Conservation (phyloP, 495 filamentous ascomycete genomes). For the Xylaria cubensis region DNA sequence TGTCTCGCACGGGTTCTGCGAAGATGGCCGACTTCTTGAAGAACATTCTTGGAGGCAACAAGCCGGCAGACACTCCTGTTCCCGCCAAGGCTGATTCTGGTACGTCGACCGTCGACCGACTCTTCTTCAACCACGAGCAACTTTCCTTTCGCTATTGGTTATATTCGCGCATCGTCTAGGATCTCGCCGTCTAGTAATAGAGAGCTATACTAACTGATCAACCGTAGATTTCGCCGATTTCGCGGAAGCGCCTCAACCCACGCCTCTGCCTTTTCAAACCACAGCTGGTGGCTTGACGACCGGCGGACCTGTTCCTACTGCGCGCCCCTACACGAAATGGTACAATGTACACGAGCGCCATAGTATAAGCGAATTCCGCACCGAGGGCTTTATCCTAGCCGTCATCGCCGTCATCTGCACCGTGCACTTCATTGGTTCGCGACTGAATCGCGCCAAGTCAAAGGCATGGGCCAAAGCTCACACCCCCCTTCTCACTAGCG, state of each 20-base stretch:
- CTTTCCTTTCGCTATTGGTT: slow-evolving; percentile 8
- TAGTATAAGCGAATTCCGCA: slow-evolving; percentile 78
- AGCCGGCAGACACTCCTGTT: slow-evolving; percentile 56
- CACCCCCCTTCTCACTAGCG: slow-evolving; percentile 70
- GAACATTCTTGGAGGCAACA: slow-evolving; percentile 69
- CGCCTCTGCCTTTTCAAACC: slow-evolving; percentile 52
- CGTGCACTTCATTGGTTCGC: slow-evolving; percentile 83
- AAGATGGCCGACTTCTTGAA: slow-evolving; percentile 73
- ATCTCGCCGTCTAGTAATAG: background rate
- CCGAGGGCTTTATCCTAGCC: slow-evolving; percentile 81
- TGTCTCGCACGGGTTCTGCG: slow-evolving; percentile 26
- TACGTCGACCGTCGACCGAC: slow-evolving; percentile 40
- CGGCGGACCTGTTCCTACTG: slow-evolving; percentile 56
- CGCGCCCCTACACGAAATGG: slow-evolving; percentile 85
- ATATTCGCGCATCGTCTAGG: background rate
- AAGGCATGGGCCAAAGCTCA: slow-evolving; percentile 81
- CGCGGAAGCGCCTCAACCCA: slow-evolving; percentile 69
- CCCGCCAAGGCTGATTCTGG: slow-evolving; percentile 63
- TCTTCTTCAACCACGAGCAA: background rate
- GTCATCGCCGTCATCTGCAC: slow-evolving; percentile 75
- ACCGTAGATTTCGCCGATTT: slow-evolving; percentile 79
- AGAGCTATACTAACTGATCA: background rate
- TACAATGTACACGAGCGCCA: slow-evolving; percentile 95
- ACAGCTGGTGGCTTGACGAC: slow-evolving; percentile 37
- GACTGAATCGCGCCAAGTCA: slow-evolving; percentile 79